Percentiles rank a stretch among this genome's conserved stretches.
Evolutionary conservation across 2,329 filamentous ascomycete genomes (phyloP).

Genomic region (Lasiodiplodia hormozganensis): DNA sequence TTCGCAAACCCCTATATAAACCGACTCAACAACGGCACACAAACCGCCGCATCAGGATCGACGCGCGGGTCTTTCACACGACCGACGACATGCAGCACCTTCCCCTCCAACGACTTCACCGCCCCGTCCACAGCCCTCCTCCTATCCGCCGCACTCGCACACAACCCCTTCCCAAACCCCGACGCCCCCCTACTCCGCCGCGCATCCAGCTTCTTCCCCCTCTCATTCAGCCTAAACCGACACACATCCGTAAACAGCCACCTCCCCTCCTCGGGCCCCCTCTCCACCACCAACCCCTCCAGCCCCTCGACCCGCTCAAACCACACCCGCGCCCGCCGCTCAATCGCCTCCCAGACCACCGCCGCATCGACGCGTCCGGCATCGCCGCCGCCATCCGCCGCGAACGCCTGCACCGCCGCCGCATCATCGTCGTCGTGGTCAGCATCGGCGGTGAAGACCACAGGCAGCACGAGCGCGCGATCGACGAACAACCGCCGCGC

Average conservation of each 20-base stretch:
- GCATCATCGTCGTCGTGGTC: too few relatives aligned
- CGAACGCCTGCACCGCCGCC: too few relatives aligned
- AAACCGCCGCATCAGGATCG: too few relatives aligned
- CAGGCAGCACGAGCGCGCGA: neutral
- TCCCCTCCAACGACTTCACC: neutral
- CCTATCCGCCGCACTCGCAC: neutral
- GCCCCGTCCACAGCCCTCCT: neutral
- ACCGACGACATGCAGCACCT: too few relatives aligned
- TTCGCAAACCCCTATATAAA: too few relatives aligned
- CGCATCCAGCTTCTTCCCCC: neutral
- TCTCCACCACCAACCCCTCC: neutral
- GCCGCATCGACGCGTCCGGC: neutral
- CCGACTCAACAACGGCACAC: too few relatives aligned
- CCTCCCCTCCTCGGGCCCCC: neutral
- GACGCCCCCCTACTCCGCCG: neutral
- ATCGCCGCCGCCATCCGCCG: neutral
- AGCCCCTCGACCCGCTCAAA: neutral
- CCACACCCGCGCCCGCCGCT: neutral
- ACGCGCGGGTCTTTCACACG: too few relatives aligned
- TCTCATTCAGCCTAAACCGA: neutral
- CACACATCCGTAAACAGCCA: neutral
- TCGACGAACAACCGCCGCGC: neutral
- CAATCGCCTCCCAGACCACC: neutral
- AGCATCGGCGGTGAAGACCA: neutral
- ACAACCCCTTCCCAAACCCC: neutral